A percentile compares a stretch with the other conserved stretches of the same genome.
Conservation (phyloP, 495 filamentous ascomycete genomes). For the Rostrohypoxylon terebratum region DNA sequence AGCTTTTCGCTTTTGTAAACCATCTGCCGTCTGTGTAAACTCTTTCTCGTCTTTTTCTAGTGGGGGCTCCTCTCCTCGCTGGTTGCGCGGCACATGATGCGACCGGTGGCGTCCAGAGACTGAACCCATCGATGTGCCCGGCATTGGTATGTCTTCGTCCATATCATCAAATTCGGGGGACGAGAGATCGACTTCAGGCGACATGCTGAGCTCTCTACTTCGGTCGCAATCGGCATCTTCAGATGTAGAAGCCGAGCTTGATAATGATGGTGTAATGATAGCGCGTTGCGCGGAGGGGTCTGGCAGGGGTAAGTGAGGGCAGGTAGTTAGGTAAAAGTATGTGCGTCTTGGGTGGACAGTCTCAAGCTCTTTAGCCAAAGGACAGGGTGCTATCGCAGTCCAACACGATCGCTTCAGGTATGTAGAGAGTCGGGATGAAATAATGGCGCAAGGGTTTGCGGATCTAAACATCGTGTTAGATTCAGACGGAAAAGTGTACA, state of each 20-base stretch:
- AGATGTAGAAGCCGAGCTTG: conserved; percentile 72
- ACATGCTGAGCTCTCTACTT: conserved; percentile 82
- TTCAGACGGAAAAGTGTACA: neutral
- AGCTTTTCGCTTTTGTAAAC: conserved; percentile 80
- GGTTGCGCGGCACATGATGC: conserved; percentile 65
- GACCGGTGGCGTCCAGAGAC: conserved; percentile 63
- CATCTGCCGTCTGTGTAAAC: conserved; percentile 93
- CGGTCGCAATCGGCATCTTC: conserved; percentile 78
- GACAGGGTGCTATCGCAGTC: conserved; percentile 84
- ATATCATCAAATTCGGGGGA: conserved; percentile 86
- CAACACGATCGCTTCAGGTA: conserved; percentile 89
- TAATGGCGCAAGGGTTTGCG: conserved; percentile 92
- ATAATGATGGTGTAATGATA: conserved; percentile 88
- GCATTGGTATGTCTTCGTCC: conserved; percentile 67
- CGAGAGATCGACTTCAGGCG: conserved; percentile 92
- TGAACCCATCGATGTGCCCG: conserved; percentile 68
- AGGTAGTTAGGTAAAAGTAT: conserved; percentile 93
- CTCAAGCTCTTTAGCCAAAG: conserved; percentile 91
- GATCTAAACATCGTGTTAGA: conserved; percentile 69
- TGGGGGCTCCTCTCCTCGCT: conserved; percentile 81
- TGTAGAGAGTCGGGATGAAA: conserved; percentile 88
- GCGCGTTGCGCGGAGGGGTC: conserved; percentile 68
- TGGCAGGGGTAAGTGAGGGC: conserved; percentile 83
- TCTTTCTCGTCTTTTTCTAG: conserved; percentile 96
- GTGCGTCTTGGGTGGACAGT: conserved; percentile 92